Evolutionary conservation across 306 rosid species (phyloP).

Genomic region (Mimosa pudica): DNA sequence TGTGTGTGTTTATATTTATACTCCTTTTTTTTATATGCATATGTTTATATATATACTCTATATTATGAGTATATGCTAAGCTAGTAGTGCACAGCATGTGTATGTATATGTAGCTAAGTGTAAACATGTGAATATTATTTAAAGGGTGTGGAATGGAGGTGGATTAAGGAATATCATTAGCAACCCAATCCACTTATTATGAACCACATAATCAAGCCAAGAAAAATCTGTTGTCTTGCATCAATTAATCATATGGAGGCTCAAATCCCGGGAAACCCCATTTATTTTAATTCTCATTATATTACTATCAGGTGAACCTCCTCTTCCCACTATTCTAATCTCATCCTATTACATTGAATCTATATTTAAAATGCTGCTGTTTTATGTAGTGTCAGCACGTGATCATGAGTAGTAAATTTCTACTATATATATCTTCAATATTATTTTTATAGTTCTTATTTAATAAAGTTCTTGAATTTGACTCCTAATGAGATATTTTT

Average conservation of each 20-base stretch:
- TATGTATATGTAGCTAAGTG: background rate
- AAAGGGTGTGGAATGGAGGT: constrained; percentile 34
- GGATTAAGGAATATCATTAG: background rate
- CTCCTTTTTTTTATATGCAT: too few relatives aligned
- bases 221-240: constrained; percentile 22
- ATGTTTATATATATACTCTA: background rate
- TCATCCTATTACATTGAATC: background rate
- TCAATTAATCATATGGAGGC: background rate
- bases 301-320: constrained; percentile 18
- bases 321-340: background rate
- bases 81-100: constrained; percentile 3
- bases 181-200: constrained; percentile 22
- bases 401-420: too few relatives aligned
- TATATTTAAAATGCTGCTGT: background rate
- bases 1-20: too few relatives aligned
- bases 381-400: too few relatives aligned
- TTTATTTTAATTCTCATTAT: constrained; percentile 21
- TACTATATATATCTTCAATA: too few relatives aligned
- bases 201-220: constrained; percentile 28
- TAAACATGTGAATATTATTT: constrained; percentile 1
- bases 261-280: constrained; percentile 36
- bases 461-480: too few relatives aligned
- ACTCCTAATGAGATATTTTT: too few relatives aligned
- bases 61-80: background rate
- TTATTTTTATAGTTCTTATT: too few relatives aligned